Percentiles rank a stretch among this genome's conserved stretches.
phyloP scores from a whole-genome alignment of 352 stramenopile genomes.

The Pythium guiyangense region DNA sequence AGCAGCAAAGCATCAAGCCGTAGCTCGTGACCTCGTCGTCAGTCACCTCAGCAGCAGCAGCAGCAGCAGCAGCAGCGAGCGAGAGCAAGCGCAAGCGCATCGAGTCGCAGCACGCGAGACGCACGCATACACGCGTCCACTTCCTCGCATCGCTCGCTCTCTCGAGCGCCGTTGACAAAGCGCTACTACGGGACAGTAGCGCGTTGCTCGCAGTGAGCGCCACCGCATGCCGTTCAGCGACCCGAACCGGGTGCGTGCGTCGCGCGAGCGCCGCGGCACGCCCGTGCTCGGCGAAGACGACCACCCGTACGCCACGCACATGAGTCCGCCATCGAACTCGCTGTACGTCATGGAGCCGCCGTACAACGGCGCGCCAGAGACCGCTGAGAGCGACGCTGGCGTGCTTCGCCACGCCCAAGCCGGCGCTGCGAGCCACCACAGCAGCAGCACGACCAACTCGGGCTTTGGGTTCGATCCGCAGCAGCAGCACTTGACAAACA shows the following conservation, averaged over 20 bases:
- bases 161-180: no score
- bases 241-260: constrained; percentile 16
- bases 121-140: no score
- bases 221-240: constrained; percentile 6
- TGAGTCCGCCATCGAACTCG: constrained; percentile 37
- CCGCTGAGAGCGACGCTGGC: constrained; percentile 13
- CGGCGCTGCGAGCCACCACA: not conserved
- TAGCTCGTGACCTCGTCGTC: no score
- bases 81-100: no score
- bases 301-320: constrained; percentile 50
- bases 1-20: no score
- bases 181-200: no score
- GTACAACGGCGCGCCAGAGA: constrained; percentile 20
- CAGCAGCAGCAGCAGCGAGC: no score
- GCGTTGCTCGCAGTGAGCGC: no score
- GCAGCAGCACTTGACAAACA: constrained; percentile 16
- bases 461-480: constrained; percentile 15
- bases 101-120: no score
- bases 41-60: no score
- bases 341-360: constrained; percentile 75
- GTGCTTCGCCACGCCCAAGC: constrained; percentile 3
- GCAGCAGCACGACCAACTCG: not conserved
- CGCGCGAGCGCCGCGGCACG: constrained; percentile 48
- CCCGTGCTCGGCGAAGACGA: constrained; percentile 61
- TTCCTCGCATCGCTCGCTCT: no score